Evolutionary conservation across 163 green algal species (phyloP).

Genomic region (Coccomyxa subellipsoidea): DNA sequence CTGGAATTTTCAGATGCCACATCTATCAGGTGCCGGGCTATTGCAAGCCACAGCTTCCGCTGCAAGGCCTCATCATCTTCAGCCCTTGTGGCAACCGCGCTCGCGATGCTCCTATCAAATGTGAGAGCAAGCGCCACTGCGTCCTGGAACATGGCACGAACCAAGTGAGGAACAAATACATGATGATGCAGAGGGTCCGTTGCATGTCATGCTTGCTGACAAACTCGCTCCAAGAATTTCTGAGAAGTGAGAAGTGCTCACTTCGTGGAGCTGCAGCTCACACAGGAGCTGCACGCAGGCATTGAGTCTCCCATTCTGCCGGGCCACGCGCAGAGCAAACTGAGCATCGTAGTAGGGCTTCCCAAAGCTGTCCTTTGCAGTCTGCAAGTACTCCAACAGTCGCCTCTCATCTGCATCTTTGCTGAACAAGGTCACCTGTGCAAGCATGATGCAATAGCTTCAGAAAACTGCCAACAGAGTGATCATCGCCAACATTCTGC

Average conservation of each 20-base stretch:
- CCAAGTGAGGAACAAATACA: too few relatives aligned
- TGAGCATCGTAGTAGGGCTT: constrained; percentile 74
- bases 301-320: constrained; percentile 47
- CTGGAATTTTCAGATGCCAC: background rate
- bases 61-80: constrained; percentile 61
- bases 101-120: constrained; percentile 73
- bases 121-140: constrained; percentile 76
- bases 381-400: constrained; percentile 66
- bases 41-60: constrained; percentile 80
- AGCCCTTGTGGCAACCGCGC: constrained; percentile 61
- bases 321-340: constrained; percentile 75
- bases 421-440: constrained; percentile 68
- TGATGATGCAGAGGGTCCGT: too few relatives aligned
- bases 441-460: background rate
- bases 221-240: too few relatives aligned
- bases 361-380: constrained; percentile 34
- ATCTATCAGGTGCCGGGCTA: constrained; percentile 75
- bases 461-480: too few relatives aligned
- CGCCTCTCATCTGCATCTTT: constrained; percentile 48
- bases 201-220: too few relatives aligned
- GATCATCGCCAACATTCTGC: background rate
- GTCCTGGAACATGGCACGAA: constrained; percentile 45
- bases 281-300: constrained; percentile 80
- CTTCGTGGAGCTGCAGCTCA: constrained; percentile 74
- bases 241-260: background rate